A percentile compares a stretch with the other conserved stretches of the same genome.
phyloP scores from a whole-genome alignment of 805 yeast species.

The Wickerhamomyces rabaulensis region DNA sequence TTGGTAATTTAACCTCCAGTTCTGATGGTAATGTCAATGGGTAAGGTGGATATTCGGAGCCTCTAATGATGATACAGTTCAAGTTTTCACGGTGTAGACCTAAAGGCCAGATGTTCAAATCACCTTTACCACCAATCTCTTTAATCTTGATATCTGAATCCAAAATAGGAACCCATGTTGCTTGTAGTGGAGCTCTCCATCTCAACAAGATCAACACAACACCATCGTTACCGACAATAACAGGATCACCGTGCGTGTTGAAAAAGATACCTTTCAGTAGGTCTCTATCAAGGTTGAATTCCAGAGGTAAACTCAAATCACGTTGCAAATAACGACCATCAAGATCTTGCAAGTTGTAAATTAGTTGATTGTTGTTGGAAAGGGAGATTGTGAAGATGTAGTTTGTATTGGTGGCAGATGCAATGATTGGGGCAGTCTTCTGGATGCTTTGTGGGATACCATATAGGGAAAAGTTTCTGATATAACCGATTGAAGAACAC shows the following conservation, averaged over 20 bases:
- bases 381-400: conserved; percentile 27
- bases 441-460: conserved; percentile 73
- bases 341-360: conserved; percentile 42
- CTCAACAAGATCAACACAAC: conserved; percentile 61
- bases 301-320: conserved; percentile 41
- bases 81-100: conserved; percentile 69
- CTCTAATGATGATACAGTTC: conserved; percentile 71
- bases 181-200: conserved; percentile 75
- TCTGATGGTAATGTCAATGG: conserved; percentile 86
- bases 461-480: conserved; percentile 62
- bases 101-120: conserved; percentile 81
- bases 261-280: conserved; percentile 70
- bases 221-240: conserved; percentile 76
- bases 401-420: conserved; percentile 30
- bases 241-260: conserved; percentile 86
- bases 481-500: conserved; percentile 72
- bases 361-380: conserved; percentile 25
- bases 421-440: conserved; percentile 66
- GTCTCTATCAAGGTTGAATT: conserved; percentile 15
- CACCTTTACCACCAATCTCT: conserved; percentile 46
- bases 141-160: conserved; percentile 44
- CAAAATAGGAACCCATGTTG: conserved; percentile 83
- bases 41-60: conserved; percentile 66
- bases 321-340: conserved; percentile 42
- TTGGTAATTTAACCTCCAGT: conserved; percentile 64